phyloP scores from a whole-genome alignment of 495 filamentous ascomycete species.

The Neurospora sp. region DNA sequence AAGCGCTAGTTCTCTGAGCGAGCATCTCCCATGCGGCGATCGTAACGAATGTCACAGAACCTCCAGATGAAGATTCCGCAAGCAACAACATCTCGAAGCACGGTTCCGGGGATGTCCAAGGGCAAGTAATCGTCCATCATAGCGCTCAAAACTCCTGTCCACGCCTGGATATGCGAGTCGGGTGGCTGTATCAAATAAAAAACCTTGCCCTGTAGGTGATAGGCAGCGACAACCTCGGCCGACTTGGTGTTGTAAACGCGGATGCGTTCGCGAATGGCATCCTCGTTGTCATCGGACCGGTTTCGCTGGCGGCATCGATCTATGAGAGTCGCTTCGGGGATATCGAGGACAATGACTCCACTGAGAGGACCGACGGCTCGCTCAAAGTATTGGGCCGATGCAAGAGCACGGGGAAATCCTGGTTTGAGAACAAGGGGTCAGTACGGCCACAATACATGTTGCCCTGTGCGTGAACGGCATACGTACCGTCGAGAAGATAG shows the following conservation, averaged over 20 bases:
- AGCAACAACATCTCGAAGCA: background rate
- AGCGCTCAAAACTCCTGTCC: background rate
- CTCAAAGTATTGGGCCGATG: background rate
- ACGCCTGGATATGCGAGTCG: background rate
- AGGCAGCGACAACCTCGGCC: background rate
- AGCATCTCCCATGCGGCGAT: background rate
- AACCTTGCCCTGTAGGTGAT: background rate
- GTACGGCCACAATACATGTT: background rate
- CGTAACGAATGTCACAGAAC: background rate
- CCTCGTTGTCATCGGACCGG: background rate
- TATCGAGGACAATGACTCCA: background rate
- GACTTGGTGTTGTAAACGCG: background rate
- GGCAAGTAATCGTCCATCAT: background rate
- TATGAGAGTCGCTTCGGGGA: background rate
- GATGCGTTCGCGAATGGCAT: background rate
- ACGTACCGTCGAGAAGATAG: background rate
- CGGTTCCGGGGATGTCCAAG: background rate
- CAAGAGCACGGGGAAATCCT: background rate
- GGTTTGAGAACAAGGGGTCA: background rate
- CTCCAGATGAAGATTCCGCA: background rate
- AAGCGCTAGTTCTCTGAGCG: background rate
- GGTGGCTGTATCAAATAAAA: background rate
- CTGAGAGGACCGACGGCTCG: background rate
- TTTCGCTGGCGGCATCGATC: background rate
- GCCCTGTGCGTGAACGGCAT: background rate